Evolutionary conservation across 352 stramenopile species (phyloP), one percentile per base, ranked within the genome.

Genomic region (Phytophthora idaei): DNA sequence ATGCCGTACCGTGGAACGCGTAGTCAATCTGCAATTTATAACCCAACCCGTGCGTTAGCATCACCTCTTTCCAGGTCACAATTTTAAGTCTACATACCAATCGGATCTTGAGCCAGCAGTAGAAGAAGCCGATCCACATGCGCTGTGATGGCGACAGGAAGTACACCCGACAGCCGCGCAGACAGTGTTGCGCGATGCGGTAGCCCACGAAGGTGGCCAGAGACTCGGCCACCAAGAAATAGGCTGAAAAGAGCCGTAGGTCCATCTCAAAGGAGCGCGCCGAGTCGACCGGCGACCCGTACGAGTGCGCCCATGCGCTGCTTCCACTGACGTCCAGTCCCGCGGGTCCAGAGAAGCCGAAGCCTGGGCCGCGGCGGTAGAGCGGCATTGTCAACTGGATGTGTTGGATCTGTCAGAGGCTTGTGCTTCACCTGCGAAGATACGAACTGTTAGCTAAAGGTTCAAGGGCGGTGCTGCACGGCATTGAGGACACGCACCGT

Each of bases 201-300:
- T 93, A 92, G 71, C 81, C 86, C 34, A 95, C 66, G 57, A 84
- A 93, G 17, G 87, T 95, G 32, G 87, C 80, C 52, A 93, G 67
- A 46, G 76, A 79, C 73, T 95, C 87, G 39, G 83, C 83, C 31
- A 92, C 53, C 25, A 95, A 59, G 55, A 93, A 93, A 70, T 93
- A 95, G 64, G 85, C 53, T 25, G 85, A 89, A 58, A 95, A 95
- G 54, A 93, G 76, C 52, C 81, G 77, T 47, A 81, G 71, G 59
- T 94, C 86, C 49, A 89, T 69, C 36, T 83, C 71, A 61, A 84
- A 60, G n/a, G 74, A 69, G 39, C 42, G 42, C 17, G 70, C 44
- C 31, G 60, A 67, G 72, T 84, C 81, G 53, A 71, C 75, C 10
- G 80, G 80, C 17, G 80, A 80, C 0, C 78, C 81, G 63, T 92